Conservation (phyloP, 148 eudicot genomes). For the Rhododendron ferrugineum region DNA sequence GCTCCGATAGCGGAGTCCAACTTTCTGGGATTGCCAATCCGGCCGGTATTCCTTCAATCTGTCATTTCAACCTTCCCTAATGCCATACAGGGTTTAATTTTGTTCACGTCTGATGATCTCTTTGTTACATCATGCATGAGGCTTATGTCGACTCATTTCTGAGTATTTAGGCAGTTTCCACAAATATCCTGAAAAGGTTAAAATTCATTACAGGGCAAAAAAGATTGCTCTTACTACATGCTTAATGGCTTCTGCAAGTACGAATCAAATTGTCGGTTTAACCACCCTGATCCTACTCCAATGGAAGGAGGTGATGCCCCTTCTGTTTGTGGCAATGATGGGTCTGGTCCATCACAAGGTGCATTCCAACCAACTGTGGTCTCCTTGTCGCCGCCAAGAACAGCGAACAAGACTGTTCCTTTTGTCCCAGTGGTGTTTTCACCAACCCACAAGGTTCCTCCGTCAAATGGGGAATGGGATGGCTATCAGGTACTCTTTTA, state of each 20-base stretch:
- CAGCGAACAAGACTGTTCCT: constrained; percentile 41
- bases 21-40: constrained; percentile 76
- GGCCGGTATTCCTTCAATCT: constrained; percentile 40
- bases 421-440: constrained; percentile 40
- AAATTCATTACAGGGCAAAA: constrained; percentile 47
- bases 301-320: constrained; percentile 37
- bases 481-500: constrained; percentile 54
- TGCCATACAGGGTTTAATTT: neutral
- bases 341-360: constrained; percentile 29
- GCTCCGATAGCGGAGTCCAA: constrained; percentile 39
- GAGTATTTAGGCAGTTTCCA: neutral
- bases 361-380: constrained; percentile 30
- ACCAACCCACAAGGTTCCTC: constrained; percentile 36
- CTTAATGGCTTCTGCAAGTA: constrained; percentile 75
- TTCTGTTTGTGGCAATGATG: constrained; percentile 40
- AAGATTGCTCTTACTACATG: constrained; percentile 71
- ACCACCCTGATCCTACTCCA: constrained; percentile 67
- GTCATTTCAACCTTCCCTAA: neutral
- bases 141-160: neutral
- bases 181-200: neutral
- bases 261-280: constrained; percentile 65
- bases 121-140: neutral
- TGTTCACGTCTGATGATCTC: neutral
- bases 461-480: constrained; percentile 49
- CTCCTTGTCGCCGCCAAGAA: constrained; percentile 53